Evolutionary conservation across 208 protist species (phyloP).

Genomic region (Acanthamoeba triangularis): DNA sequence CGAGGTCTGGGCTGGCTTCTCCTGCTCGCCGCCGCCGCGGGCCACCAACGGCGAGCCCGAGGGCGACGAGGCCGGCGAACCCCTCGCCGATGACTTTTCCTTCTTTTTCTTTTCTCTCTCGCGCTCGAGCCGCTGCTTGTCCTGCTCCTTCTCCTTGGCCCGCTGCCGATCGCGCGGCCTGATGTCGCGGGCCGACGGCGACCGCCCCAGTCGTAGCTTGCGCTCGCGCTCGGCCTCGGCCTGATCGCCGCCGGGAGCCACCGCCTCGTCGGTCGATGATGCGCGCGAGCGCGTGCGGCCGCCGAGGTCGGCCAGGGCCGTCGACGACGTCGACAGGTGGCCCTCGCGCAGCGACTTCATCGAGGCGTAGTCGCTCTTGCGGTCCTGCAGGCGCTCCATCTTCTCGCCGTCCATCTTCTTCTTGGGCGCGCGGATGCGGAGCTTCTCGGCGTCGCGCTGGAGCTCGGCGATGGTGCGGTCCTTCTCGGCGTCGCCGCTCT

Average conservation of each 20-base stretch:
- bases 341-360: neutral
- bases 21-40: neutral
- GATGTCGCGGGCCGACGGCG: neutral
- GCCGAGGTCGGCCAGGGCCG: neutral
- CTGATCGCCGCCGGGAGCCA: neutral
- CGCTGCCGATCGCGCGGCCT: neutral
- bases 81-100: neutral
- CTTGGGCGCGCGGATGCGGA: neutral
- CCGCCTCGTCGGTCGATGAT: too few species aligned
- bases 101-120: constrained; percentile 13
- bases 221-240: too few species aligned
- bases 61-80: neutral
- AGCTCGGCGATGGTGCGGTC: neutral
- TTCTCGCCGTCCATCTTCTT: neutral
- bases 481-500: neutral
- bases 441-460: neutral
- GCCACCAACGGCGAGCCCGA: neutral
- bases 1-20: neutral
- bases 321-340: neutral
- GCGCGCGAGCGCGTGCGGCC: neutral
- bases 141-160: neutral
- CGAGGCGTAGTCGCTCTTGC: constrained; percentile 14
- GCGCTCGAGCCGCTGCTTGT: constrained; percentile 4
- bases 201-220: too few species aligned
- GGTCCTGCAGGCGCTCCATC: constrained; percentile 30